Base-by-base conservation (phyloP, 176 grass and related monocot species). In the Echinochloa phyllopogon region DNA sequence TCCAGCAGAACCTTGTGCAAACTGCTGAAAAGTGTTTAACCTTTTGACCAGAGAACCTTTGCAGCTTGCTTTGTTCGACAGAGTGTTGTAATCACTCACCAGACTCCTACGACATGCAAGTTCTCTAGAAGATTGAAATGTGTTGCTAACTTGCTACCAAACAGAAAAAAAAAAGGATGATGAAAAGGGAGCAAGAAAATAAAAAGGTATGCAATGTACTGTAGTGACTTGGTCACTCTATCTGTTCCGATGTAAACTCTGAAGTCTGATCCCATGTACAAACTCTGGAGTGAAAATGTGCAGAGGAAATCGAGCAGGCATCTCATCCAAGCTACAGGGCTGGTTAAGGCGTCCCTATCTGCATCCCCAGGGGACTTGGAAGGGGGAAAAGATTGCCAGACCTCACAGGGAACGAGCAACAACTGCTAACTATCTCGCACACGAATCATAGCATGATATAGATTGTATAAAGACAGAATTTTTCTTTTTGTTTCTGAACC, bases 281-380 rank as follows among this genome's bases (percentile, higher is more conserved):
- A 37, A 4, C 58, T 41, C 55, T 52, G 39, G 25, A 73, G 20
- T 49, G 66, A 38, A 75, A 38, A 75, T 67, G 16, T 3, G 8
- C 49, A 18, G 63, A 63, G 10, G 18, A 52, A 33, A 33, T 33
- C 29, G 14, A 70, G 78, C 7, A 62, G 71, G 75, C 41, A 59
- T 49, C 55, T 72, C 23, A 60, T 1, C 64, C 43, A 62, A 88
- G 69, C 68, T 49, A 47, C 25, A 65, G 44, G 16, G 79, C 89
- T 86, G 69, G 89, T 45, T 94, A 83, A 82, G 67, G 48, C 62
- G 78, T 94, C 89, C 61, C 41, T 81, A 55, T 91, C 86, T 83
- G 61, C 37, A 17, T 86, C 16, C 69, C 72, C 63, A 89, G 65
- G 86, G 92, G 66, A n/a, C 69, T 86, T 80, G 29, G 48, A 65